Evolutionary conservation across 352 stramenopile species (phyloP).

Genomic region (Phytopythium kandeliae): DNA sequence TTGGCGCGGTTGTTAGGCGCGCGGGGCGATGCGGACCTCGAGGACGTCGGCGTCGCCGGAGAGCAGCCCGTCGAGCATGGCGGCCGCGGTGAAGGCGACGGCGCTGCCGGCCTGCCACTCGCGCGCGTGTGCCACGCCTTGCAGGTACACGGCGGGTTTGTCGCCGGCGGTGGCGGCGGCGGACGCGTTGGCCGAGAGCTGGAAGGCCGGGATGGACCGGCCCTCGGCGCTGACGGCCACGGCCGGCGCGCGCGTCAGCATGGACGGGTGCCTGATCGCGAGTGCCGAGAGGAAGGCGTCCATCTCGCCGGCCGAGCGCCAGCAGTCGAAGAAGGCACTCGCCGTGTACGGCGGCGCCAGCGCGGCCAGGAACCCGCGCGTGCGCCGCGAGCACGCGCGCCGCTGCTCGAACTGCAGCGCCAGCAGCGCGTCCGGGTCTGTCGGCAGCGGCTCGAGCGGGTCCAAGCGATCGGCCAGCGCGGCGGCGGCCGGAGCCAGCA

Average conservation of each 20-base stretch:
- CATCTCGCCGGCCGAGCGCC: constrained; percentile 15
- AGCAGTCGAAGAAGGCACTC: constrained; percentile 28
- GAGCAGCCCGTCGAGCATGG: constrained; percentile 16
- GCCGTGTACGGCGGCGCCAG: constrained; percentile 5
- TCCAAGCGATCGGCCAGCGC: no score
- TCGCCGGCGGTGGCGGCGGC: constrained; percentile 1
- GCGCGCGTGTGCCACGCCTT: constrained; percentile 21
- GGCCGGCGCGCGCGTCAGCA: constrained; percentile 11
- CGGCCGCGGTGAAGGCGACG: constrained; percentile 39
- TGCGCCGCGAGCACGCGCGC: not conserved
- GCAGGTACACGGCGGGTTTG: constrained; percentile 12
- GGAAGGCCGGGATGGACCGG: constrained; percentile 20
- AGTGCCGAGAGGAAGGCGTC: constrained; percentile 20
- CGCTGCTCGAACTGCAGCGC: constrained; percentile 3
- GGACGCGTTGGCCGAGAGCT: constrained; percentile 8
- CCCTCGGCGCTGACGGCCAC: constrained; percentile 9
- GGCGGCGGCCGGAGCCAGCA: not conserved
- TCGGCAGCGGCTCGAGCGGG: not conserved
- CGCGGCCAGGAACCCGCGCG: not conserved
- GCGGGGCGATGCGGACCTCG: not conserved
- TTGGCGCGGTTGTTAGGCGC: not conserved
- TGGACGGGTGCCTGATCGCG: constrained; percentile 1
- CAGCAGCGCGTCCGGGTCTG: constrained; percentile 1
- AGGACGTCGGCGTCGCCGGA: constrained; percentile 8
- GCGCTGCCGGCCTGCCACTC: constrained; percentile 46